A percentile compares a stretch with the other conserved stretches of the same genome.
phyloP scores from a whole-genome alignment of 1,139 yeast species.

The Protomyces lactucae-debilis region DNA sequence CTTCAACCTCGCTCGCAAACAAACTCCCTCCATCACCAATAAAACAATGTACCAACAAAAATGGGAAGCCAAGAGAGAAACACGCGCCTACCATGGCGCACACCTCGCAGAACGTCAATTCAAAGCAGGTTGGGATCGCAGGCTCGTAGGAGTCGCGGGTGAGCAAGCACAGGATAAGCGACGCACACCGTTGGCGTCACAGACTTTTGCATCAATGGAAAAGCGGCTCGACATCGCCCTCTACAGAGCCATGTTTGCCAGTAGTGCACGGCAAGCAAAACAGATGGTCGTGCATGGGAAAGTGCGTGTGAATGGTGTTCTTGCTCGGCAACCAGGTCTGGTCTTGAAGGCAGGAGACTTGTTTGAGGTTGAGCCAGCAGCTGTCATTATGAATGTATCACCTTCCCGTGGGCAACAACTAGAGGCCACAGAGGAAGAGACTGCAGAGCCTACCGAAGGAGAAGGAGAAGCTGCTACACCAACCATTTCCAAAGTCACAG shows the following conservation, averaged over 20 bases:
- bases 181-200: slow-evolving; percentile 74
- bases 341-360: slow-evolving; percentile 79
- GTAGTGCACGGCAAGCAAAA: slow-evolving; percentile 90
- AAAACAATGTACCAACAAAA: slow-evolving; percentile 80
- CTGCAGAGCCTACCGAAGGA: slow-evolving; percentile 65
- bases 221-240: slow-evolving; percentile 83
- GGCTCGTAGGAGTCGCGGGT: slow-evolving; percentile 28
- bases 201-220: slow-evolving; percentile 83
- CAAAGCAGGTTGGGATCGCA: slow-evolving; percentile 35
- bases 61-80: slow-evolving; percentile 85
- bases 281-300: slow-evolving; percentile 77
- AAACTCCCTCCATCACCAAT: slow-evolving; percentile 49
- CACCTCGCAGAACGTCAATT: slow-evolving; percentile 80
- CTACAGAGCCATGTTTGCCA: slow-evolving; percentile 88
- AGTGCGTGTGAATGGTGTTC: slow-evolving; percentile 75
- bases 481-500: not conserved
- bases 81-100: slow-evolving; percentile 95
- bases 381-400: slow-evolving; percentile 63
- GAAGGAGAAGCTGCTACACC: slow-evolving; percentile 45
- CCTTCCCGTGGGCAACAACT: slow-evolving; percentile 64
- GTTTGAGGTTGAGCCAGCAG: slow-evolving; percentile 78
- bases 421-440: slow-evolving; percentile 53
- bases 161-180: slow-evolving; percentile 33
- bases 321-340: slow-evolving; percentile 73
- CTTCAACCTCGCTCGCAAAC: slow-evolving; percentile 75